phyloP scores from a whole-genome alignment of 768 basidiomycete genomes.

The Tremella yokohamensis region DNA sequence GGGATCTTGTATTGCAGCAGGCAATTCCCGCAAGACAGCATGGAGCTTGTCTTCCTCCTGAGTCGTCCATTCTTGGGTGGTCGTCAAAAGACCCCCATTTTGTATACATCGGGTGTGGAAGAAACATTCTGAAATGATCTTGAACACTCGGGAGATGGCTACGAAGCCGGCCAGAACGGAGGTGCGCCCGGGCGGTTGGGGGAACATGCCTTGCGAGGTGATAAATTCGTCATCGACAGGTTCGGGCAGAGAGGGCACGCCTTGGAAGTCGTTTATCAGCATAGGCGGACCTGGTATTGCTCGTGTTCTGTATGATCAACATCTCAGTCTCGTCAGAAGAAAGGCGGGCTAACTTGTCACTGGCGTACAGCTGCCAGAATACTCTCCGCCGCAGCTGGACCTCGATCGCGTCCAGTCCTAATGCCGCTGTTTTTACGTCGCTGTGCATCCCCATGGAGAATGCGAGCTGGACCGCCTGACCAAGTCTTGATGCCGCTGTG shows the following conservation, averaged over 20 bases:
- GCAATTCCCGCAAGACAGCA: constrained; percentile 26
- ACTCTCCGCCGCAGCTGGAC: constrained; percentile 38
- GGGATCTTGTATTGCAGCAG: constrained; percentile 25
- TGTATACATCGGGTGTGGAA: constrained; percentile 40
- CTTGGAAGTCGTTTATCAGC: constrained; percentile 47
- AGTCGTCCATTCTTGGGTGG: constrained; percentile 30
- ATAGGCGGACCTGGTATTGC: constrained; percentile 43
- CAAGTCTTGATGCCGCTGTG: constrained; percentile 42
- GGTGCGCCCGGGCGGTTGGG: constrained; percentile 32
- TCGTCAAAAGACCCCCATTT: constrained; percentile 6
- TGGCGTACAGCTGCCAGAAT: constrained; percentile 47
- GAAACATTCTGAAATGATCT: constrained; percentile 41
- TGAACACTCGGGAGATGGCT: constrained; percentile 32
- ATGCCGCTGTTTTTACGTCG: constrained; percentile 31
- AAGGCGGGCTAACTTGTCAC: constrained; percentile 35
- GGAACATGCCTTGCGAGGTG: constrained; percentile 44
- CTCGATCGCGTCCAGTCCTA: constrained; percentile 41
- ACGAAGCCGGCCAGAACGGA: constrained; percentile 42
- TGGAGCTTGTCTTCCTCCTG: constrained; percentile 36
- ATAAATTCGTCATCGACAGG: constrained; percentile 43
- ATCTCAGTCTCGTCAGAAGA: neutral
- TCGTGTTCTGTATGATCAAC: constrained; percentile 25
- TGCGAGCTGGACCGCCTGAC: constrained; percentile 41
- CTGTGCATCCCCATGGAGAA: constrained; percentile 43
- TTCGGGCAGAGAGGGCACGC: constrained; percentile 37